Conservation (phyloP, 192 early-diverging fungal genomes). For the Coemansia sp. region DNA sequence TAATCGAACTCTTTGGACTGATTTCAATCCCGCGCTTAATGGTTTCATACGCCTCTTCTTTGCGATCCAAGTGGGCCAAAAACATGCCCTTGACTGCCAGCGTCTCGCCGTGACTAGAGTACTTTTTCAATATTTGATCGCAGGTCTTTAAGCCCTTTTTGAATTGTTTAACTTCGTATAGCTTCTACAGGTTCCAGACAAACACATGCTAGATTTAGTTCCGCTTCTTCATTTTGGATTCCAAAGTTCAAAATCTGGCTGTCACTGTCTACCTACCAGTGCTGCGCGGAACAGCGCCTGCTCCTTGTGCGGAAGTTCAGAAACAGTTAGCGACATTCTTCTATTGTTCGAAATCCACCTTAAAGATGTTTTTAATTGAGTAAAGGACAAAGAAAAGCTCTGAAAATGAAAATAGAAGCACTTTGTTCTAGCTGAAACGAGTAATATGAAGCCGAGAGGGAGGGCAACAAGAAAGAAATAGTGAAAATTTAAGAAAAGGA, state of each 20-base stretch:
- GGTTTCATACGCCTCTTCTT: conserved; percentile 84
- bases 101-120: conserved; percentile 94
- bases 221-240: not conserved
- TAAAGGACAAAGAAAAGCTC: not conserved
- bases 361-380: not conserved
- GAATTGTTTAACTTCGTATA: conserved; percentile 93
- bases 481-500: not conserved
- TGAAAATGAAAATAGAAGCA: not conserved
- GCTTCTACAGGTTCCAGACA: conserved; percentile 62
- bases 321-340: conserved; percentile 45
- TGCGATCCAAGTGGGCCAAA: conserved; percentile 83
- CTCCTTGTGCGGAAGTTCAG: conserved; percentile 54
- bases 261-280: conserved; percentile 28
- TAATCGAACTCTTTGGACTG: conserved; percentile 83
- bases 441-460: not conserved
- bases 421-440: not conserved
- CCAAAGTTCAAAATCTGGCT: not conserved
- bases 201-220: not conserved
- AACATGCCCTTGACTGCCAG: conserved; percentile 95
- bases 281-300: conserved; percentile 50
- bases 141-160: conserved; percentile 89
- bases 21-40: conserved; percentile 83
- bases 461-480: not conserved
- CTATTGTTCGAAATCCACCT: not conserved
- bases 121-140: conserved; percentile 92